Evolutionary conservation across 2,329 filamentous ascomycete genomes (phyloP), one percentile per base, ranked within the genome.

Genomic region (Fusarium sambucinum): DNA sequence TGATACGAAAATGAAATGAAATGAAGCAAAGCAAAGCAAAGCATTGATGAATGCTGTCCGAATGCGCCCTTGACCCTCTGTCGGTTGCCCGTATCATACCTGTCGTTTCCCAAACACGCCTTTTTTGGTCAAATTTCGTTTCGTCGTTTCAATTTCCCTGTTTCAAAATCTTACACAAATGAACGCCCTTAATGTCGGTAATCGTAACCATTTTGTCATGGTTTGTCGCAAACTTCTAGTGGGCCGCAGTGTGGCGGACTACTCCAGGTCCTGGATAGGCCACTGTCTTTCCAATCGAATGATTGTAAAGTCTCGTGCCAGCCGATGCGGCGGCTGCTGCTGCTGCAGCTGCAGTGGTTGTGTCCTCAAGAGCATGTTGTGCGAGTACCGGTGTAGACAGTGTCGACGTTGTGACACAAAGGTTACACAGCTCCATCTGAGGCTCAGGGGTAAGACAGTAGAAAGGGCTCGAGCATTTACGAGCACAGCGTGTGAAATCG

Each of bases 401-500:
- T 40, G 58, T 66, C 13, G 60, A 44, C 29, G 69, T 63, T 35
- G 72, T 54, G 25, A 66, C 48, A 58, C 73, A 74, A 45, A 74
- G 58, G 55, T 59, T 56, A 66, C 73, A 75, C 55, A 74, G 44
- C 51, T 74, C 73, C 69, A 75, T 64, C 59, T 74, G 64, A 40
- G 68, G 71, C 40, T 68, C 69, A 55, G 74, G 70, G 29, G 72
- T 74, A 55, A 76, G 70, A 54, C 73, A 71, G 64, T 76, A 76
- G 63, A 73, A 75, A 40, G 74, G 74, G 52, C 72, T 76, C 53
- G 66, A 66, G 68, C 74, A 76, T 68, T 69, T 72, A 63, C 74
- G 74, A 54, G 71, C 74, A 59, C 74, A 76, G 40, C 65, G 63
- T 29, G 67, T 72, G 55, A 76, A 76, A 65, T 69, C 74, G 63